phyloP scores from a whole-genome alignment of 345 rosid species.

The Gossypium stocksii region DNA sequence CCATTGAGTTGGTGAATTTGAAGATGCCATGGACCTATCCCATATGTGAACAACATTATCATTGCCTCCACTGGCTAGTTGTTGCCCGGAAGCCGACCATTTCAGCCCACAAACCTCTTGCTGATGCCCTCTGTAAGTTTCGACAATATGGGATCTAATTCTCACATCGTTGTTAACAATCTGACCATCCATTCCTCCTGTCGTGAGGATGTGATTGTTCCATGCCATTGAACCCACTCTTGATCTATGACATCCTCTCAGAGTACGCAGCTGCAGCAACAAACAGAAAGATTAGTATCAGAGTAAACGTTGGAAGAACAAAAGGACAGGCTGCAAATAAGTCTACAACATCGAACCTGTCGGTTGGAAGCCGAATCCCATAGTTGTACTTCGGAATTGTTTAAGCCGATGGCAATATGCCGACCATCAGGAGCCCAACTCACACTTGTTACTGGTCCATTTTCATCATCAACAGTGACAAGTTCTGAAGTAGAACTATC shows the following conservation, averaged over 20 bases:
- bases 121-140: conserved; percentile 38
- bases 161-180: conserved; percentile 51
- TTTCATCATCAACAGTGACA: conserved; percentile 40
- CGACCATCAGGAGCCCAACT: conserved; percentile 54
- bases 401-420: conserved; percentile 41
- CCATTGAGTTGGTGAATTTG: conserved; percentile 42
- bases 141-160: conserved; percentile 38
- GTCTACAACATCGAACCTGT: conserved; percentile 21
- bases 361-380: conserved; percentile 39
- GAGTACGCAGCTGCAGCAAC: conserved; percentile 23
- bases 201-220: conserved; percentile 48
- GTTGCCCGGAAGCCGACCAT: conserved; percentile 53
- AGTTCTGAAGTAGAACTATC: conserved; percentile 44
- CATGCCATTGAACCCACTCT: conserved; percentile 48
- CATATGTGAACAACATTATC: conserved; percentile 45
- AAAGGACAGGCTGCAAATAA: neutral
- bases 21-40: conserved; percentile 43
- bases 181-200: conserved; percentile 46
- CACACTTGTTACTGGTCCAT: conserved; percentile 49
- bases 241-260: conserved; percentile 41
- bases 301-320: neutral
- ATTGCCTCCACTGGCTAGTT: conserved; percentile 52
- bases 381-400: conserved; percentile 48
- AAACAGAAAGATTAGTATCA: neutral
- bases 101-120: conserved; percentile 53